Evolutionary conservation across 1,284 basidiomycete genomes (phyloP).

Genomic region (Ganoderma boninense): DNA sequence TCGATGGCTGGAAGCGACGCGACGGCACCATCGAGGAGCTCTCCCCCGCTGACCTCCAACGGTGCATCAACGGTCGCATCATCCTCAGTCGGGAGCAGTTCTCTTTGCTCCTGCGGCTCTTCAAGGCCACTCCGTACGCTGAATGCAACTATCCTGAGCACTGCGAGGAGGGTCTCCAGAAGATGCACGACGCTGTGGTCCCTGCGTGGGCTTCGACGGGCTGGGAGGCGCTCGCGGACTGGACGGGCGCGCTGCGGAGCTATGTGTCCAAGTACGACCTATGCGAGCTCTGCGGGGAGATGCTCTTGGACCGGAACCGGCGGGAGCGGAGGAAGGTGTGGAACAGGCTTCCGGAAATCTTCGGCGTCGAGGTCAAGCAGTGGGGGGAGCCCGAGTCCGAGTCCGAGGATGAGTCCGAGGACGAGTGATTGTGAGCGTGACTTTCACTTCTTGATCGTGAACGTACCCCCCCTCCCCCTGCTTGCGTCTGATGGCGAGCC

Average conservation of each 20-base stretch:
- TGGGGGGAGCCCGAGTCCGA: background rate
- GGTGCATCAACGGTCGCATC: background rate
- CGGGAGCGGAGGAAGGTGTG: background rate
- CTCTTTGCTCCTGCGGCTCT: background rate
- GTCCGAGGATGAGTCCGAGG: too few relatives aligned
- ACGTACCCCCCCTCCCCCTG: too few relatives aligned
- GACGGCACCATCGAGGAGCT: constrained; percentile 9
- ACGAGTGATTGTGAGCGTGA: too few relatives aligned
- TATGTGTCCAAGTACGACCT: background rate
- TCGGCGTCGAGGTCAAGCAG: background rate
- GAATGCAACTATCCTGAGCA: too few relatives aligned
- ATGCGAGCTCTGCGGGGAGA: background rate
- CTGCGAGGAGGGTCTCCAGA: too few relatives aligned
- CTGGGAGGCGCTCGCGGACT: too few relatives aligned
- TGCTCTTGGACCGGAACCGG: background rate
- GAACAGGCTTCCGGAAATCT: background rate
- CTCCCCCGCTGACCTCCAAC: background rate
- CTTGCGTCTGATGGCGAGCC: too few relatives aligned
- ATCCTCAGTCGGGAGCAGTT: too few relatives aligned
- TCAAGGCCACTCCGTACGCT: too few relatives aligned
- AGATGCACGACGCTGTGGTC: too few relatives aligned
- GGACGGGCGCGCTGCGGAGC: background rate
- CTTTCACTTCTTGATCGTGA: too few relatives aligned
- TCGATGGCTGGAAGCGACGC: constrained; percentile 7
- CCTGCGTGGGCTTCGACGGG: too few relatives aligned